A percentile compares a stretch with the other conserved stretches of the same genome.
Conservation (phyloP, 2,329 filamentous ascomycete species). For the Scedosporium apiospermum region DNA sequence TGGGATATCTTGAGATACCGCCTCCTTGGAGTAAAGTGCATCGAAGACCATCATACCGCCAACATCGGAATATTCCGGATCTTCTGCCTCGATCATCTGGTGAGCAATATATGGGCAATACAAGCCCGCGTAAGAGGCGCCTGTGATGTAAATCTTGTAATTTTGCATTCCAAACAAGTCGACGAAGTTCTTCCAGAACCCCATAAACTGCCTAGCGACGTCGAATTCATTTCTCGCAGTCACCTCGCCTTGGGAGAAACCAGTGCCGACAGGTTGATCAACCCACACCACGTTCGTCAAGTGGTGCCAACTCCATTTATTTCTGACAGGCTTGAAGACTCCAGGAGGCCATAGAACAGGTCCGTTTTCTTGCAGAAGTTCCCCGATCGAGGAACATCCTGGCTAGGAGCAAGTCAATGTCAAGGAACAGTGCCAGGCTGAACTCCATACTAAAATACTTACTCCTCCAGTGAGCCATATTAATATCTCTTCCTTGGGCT, state of each 20-base stretch:
- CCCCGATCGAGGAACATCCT: constrained; percentile 54
- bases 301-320: constrained; percentile 65
- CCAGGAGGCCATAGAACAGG: constrained; percentile 64
- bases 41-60: constrained; percentile 65
- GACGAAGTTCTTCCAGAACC: constrained; percentile 72
- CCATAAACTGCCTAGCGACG: constrained; percentile 60
- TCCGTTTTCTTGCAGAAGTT: constrained; percentile 68
- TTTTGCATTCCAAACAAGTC: constrained; percentile 59
- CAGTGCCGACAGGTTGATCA: constrained; percentile 59
- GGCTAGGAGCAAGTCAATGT: constrained; percentile 23
- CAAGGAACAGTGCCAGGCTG: background rate
- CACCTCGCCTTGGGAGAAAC: constrained; percentile 56
- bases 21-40: constrained; percentile 48
- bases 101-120: constrained; percentile 65
- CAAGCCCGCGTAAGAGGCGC: constrained; percentile 60
- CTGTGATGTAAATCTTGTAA: constrained; percentile 63
- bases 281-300: constrained; percentile 71
- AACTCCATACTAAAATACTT: constrained; percentile 11
- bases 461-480: constrained; percentile 52
- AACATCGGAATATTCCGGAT: constrained; percentile 59
- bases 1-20: constrained; percentile 34
- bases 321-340: constrained; percentile 53
- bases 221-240: constrained; percentile 59
- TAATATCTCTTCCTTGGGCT: constrained; percentile 46
- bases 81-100: constrained; percentile 58